A percentile compares a stretch with the other conserved stretches of the same genome.
These are phyloP conservation scores for Yarrowia deformans DNA, from an alignment of 805 yeast genomes.

Conservation along the genomic window DNA sequence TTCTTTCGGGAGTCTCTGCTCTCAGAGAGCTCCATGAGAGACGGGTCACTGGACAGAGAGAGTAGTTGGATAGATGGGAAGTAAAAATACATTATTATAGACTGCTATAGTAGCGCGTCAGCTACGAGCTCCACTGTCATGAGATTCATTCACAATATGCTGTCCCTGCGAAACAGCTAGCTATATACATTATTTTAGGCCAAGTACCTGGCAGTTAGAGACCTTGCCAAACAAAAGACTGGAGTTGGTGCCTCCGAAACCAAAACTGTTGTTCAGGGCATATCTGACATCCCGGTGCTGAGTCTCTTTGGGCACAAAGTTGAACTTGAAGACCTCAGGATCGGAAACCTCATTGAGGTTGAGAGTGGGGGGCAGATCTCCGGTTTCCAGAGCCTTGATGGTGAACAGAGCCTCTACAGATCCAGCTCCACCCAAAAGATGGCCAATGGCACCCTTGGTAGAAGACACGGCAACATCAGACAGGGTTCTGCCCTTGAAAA, in stretches of 20 bases:
- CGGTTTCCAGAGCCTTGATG: constrained; percentile 64
- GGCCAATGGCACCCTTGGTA: constrained; percentile 93
- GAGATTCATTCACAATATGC: background rate
- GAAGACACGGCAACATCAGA: constrained; percentile 62
- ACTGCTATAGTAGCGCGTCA: background rate
- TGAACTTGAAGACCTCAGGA: constrained; percentile 56
- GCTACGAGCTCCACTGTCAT: background rate
- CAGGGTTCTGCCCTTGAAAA: constrained; percentile 54
- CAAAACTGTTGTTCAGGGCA: constrained; percentile 90
- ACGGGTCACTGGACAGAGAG: constrained; percentile 44
- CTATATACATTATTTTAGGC: constrained; percentile 10
- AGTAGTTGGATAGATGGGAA: constrained; percentile 25
- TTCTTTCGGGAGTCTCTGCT: constrained; percentile 71
- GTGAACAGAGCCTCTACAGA: constrained; percentile 89
- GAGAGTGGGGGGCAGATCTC: constrained; percentile 77
- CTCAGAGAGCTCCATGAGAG: constrained; percentile 56
- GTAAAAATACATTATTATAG: constrained; percentile 29
- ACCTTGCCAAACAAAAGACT: constrained; percentile 55
- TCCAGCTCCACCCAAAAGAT: constrained; percentile 94
- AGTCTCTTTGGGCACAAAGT: constrained; percentile 64
- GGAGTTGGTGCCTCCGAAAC: constrained; percentile 96
- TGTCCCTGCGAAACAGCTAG: background rate
- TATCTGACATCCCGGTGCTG: constrained; percentile 54
- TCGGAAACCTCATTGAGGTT: constrained; percentile 67
- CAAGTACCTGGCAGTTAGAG: background rate